Evolutionary conservation across 1,284 basidiomycete species (phyloP), one percentile per base, ranked within the genome.

Genomic region (Neonothopanus nambi): DNA sequence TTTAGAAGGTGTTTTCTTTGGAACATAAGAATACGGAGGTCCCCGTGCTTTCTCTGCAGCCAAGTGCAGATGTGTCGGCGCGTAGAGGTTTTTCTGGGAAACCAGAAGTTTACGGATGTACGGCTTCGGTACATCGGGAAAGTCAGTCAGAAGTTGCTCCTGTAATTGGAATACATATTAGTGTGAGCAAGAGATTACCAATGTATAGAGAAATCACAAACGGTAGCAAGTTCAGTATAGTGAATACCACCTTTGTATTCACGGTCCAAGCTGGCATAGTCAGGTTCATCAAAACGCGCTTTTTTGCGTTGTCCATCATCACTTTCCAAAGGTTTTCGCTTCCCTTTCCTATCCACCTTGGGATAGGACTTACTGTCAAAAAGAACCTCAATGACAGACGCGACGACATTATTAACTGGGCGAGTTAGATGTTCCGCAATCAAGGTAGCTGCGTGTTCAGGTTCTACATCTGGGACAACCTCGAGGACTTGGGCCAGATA

Each of bases 301-400:
- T 49, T 57, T 15, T 57, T 62, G 4, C 56, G 67, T 11, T 53
- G 57, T 12, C 63, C 56, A 28, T 67, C 65, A 17, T 56, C 56
- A 63, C 23, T 59, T 51, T 17, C 61, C 68, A 11, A 67, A 65
- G 26, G 66, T 67, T 63, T 78, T 80, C 79, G 74, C 65, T 87
- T 87, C 26, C 76, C 76, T 61, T 80, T 81, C 65, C 65, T 74
- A 30, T 79, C 76, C 3, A 73, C 67, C 59, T 77, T 85, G 0
- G 87, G 88, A 60, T 89, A 89, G 9, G 67, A 63, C 0, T 78
- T 70, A 52, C 82, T 70, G 57, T 90, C 88, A 44, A 90, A 80
- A 0, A 91, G 71, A 7, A 65, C 56, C 45, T 86, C 79, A 8
- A 90, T 57, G 1, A 87, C 77, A 3, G 67, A 66, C 59, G 84